phyloP scores from a whole-genome alignment of 225 moss, liverwort and hornwort genomes.

The Marchantia polymorpha region DNA sequence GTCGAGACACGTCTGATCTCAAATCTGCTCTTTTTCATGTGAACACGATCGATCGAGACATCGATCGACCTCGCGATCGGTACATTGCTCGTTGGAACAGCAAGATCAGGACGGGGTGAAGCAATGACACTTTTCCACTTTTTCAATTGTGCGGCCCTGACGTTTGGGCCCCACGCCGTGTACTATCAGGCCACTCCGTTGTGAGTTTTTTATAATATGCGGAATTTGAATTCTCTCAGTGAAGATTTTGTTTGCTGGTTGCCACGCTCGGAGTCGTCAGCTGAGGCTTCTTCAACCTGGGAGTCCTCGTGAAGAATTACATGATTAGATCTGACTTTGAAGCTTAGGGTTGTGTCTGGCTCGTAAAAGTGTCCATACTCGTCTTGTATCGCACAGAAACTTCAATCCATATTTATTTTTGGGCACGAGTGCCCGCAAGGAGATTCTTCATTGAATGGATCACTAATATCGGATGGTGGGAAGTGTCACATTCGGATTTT shows the following conservation, averaged over 20 bases:
- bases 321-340: neutral
- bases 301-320: neutral
- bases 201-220: constrained; percentile 19
- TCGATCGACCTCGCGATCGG: neutral
- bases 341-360: neutral
- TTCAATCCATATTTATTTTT: too few relatives aligned
- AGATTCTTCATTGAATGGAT: too few relatives aligned
- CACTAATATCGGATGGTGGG: too few relatives aligned
- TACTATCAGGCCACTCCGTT: constrained; percentile 86
- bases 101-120: neutral
- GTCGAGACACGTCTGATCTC: constrained; percentile 7
- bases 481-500: too few relatives aligned
- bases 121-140: constrained; percentile 90
- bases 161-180: constrained; percentile 94
- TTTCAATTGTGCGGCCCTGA: constrained; percentile 87
- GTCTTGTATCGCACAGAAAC: too few relatives aligned
- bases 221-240: neutral
- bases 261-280: neutral
- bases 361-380: too few relatives aligned
- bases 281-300: neutral
- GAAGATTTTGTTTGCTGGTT: constrained; percentile 1
- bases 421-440: too few relatives aligned
- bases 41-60: neutral
- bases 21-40: constrained; percentile 7
- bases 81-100: neutral